Percentiles rank a stretch among this genome's conserved stretches.
These are phyloP conservation scores for Monosporascus cannonballus DNA, from an alignment of 2,329 filamentous ascomycete genomes.

Conservation along the genomic window DNA sequence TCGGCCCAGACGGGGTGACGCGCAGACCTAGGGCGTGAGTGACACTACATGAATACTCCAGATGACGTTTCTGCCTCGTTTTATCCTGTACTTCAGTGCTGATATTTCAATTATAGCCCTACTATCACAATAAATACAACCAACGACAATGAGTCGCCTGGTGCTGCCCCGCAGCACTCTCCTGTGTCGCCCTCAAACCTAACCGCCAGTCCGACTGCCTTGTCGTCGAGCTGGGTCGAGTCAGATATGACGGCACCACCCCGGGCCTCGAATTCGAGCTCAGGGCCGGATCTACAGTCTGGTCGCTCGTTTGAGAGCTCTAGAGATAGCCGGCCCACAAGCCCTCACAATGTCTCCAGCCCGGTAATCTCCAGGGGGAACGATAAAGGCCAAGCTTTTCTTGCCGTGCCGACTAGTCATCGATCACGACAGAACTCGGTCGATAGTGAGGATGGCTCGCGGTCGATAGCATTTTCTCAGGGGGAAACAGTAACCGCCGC, in stretches of 20 bases:
- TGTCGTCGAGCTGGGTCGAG: constrained; percentile 19
- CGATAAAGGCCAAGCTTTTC: constrained; percentile 47
- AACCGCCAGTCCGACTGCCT: constrained; percentile 24
- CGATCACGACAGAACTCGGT: constrained; percentile 64
- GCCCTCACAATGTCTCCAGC: constrained; percentile 66
- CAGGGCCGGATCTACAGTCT: constrained; percentile 40
- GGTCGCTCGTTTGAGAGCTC: constrained; percentile 57
- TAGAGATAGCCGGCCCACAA: constrained; percentile 60
- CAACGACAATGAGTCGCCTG: constrained; percentile 19
- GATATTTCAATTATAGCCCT: constrained; percentile 17
- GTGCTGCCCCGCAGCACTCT: constrained; percentile 16
- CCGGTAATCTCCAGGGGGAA: constrained; percentile 41
- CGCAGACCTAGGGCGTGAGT: constrained; percentile 7
- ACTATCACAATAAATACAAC: constrained; percentile 33
- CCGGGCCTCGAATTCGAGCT: constrained; percentile 14
- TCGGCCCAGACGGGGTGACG: background rate
- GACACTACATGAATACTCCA: background rate
- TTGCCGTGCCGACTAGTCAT: constrained; percentile 57
- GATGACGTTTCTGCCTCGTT: background rate
- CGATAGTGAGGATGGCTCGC: constrained; percentile 58
- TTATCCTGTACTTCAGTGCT: constrained; percentile 1
- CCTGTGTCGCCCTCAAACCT: constrained; percentile 22
- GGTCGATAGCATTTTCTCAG: constrained; percentile 51
- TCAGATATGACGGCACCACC: constrained; percentile 17
- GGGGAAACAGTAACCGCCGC: constrained; percentile 56